Conservation (phyloP, 495 filamentous ascomycete species). For the Aspergillus panamensis region DNA sequence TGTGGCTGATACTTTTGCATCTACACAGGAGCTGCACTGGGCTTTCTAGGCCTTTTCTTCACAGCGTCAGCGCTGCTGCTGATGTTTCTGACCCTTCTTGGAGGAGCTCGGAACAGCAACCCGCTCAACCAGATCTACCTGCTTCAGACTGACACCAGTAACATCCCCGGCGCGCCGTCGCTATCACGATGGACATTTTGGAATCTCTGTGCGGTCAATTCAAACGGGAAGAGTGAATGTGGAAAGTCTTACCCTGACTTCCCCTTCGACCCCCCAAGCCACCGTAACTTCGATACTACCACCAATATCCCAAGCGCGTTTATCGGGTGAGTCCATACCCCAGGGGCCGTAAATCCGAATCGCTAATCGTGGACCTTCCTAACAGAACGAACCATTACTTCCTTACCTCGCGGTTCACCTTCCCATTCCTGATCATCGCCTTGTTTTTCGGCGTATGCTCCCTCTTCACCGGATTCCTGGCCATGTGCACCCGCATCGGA, state of each 20-base stretch:
- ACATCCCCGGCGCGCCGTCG: constrained; percentile 62
- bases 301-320: constrained; percentile 53
- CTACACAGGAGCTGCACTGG: constrained; percentile 45
- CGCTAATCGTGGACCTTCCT: constrained; percentile 3
- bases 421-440: constrained; percentile 66
- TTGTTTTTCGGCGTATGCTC: constrained; percentile 61
- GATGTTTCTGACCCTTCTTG: constrained; percentile 77
- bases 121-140: constrained; percentile 78
- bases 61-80: constrained; percentile 69
- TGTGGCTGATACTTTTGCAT: constrained; percentile 5
- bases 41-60: constrained; percentile 66
- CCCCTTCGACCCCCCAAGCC: constrained; percentile 59
- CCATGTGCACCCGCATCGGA: constrained; percentile 58
- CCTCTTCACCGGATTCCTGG: constrained; percentile 59
- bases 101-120: constrained; percentile 53
- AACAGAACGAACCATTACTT: constrained; percentile 57
- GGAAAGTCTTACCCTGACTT: constrained; percentile 52
- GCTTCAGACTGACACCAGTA: constrained; percentile 67
- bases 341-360: too few species aligned
- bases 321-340: constrained; percentile 43
- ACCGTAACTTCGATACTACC: constrained; percentile 57
- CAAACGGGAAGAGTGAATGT: constrained; percentile 56
- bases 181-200: constrained; percentile 85
- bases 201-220: constrained; percentile 58
- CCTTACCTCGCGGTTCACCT: constrained; percentile 64